Evolutionary conservation across 2,329 filamentous ascomycete species (phyloP).

Genomic region (Neoarthrinium moseri): DNA sequence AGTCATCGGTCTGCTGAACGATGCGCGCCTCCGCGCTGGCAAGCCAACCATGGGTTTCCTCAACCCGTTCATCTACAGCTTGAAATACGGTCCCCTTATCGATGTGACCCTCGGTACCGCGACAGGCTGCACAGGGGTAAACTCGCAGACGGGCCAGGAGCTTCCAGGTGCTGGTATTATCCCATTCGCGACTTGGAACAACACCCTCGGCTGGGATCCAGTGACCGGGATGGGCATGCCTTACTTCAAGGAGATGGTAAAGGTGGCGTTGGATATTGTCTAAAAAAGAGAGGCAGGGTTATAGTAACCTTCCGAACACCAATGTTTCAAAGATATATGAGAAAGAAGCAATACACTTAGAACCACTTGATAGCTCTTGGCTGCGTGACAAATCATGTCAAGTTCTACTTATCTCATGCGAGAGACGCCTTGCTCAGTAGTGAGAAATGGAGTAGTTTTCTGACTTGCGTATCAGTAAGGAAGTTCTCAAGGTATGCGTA

Average conservation of each 20-base stretch:
- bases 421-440: too few relatives aligned
- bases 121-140: constrained; percentile 20
- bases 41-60: constrained; percentile 13
- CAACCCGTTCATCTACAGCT: constrained; percentile 12
- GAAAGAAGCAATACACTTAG: too few relatives aligned
- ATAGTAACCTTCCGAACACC: too few relatives aligned
- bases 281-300: too few relatives aligned
- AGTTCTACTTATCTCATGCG: too few relatives aligned
- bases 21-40: constrained; percentile 5
- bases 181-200: constrained; percentile 28
- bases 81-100: constrained; percentile 8
- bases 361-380: too few relatives aligned
- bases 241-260: constrained; percentile 1
- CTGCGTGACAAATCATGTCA: too few relatives aligned
- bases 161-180: constrained; percentile 24
- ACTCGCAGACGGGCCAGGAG: constrained; percentile 19
- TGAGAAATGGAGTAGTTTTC: too few relatives aligned
- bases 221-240: constrained; percentile 47
- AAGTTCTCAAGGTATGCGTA: too few relatives aligned
- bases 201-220: constrained; percentile 44
- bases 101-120: constrained; percentile 22
- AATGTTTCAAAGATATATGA: too few relatives aligned
- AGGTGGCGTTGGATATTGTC: constrained; percentile 2
- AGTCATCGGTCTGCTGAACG: constrained; percentile 20
- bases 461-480: too few relatives aligned